Base-by-base conservation (phyloP, 495 filamentous ascomycete genomes). In the Penicillium parvum region DNA sequence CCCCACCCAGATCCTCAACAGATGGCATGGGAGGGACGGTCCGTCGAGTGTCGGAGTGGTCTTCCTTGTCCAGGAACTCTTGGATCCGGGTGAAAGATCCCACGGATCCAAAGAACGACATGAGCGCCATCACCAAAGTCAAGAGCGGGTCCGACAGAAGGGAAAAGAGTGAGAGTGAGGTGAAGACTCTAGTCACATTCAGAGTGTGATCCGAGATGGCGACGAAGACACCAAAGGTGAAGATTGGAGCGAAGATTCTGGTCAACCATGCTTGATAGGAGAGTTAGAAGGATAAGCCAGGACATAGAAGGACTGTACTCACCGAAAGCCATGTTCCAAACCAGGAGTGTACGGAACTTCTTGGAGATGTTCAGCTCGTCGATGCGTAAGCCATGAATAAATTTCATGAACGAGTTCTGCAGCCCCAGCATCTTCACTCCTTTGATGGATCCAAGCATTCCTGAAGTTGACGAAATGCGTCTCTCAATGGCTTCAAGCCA, bases 341-440 rank as follows among this genome's bases (percentile, higher is more conserved):
- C 69, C 8, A 78, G 48, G 12, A 84, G 60, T 26, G 61, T 73
- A 32, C 84, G 62, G 19, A 84, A 75, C 14, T 60, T 66, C 38
- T 65, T 77, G 0, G 78, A 79, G 36, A 76, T 78, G 0, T 65
- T 49, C 3, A 85, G 41, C 44, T 87, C 83, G 11, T 78, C 66
- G 10, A 78, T 58, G 7, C 78, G 72, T 21, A 84, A 55, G 0
- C 55, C 48, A 30, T 80, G 68, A 1, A 85, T 60, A 14, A 51
- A 53, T 9, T 45, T 58, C 64, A 66, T 63, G 7, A 66, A 49
- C 3, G 56, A 53, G 15, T 60, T 40, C 20, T 62, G 57, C 15
- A 84, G 54, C 1, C 80, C 82, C 4, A 79, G 69, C 73, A 83
- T 79, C 46, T 84, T 85, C 27, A 86, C 61, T 15, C 74, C 73